Percentiles rank a stretch among this genome's conserved stretches.
phyloP scores from a whole-genome alignment of 1,139 yeast genomes.

The Lodderomyces theae region DNA sequence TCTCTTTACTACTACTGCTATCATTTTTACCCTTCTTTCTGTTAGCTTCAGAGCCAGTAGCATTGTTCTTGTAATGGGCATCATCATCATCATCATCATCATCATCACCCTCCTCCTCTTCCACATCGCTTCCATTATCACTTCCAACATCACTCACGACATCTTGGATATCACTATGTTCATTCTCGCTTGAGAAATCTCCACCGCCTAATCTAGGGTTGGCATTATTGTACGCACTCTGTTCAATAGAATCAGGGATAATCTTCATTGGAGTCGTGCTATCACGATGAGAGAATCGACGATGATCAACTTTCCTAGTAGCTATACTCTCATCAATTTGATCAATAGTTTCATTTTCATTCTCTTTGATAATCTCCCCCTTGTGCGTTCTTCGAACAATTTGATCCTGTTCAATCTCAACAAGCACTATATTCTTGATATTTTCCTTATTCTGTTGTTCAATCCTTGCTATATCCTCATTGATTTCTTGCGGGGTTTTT shows the following conservation, averaged over 20 bases:
- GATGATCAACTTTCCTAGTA: constrained; percentile 43
- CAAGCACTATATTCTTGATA: constrained; percentile 41
- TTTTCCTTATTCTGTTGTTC: constrained; percentile 16
- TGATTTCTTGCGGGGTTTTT: constrained; percentile 35
- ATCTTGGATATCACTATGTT: constrained; percentile 4
- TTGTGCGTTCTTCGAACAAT: constrained; percentile 76
- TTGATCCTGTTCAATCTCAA: constrained; percentile 43
- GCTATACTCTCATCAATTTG: constrained; percentile 33
- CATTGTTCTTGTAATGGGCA: too few species aligned
- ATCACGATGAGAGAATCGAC: constrained; percentile 27
- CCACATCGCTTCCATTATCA: background rate
- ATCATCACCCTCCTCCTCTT: constrained; percentile 1
- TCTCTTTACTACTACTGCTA: background rate
- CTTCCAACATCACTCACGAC: background rate
- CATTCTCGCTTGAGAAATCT: constrained; percentile 4
- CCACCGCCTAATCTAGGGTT: constrained; percentile 11
- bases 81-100: constrained; percentile 3
- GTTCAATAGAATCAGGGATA: constrained; percentile 4
- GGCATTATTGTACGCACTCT: constrained; percentile 15
- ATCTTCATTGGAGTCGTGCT: background rate
- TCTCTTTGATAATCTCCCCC: constrained; percentile 80
- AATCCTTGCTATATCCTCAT: constrained; percentile 19
- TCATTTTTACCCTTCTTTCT: too few species aligned
- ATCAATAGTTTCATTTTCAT: constrained; percentile 26
- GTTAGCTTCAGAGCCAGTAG: too few species aligned